These are phyloP conservation scores for Diaporthe aspalathi DNA, from an alignment of 2,329 filamentous ascomycete species.

Conservation along the genomic window DNA sequence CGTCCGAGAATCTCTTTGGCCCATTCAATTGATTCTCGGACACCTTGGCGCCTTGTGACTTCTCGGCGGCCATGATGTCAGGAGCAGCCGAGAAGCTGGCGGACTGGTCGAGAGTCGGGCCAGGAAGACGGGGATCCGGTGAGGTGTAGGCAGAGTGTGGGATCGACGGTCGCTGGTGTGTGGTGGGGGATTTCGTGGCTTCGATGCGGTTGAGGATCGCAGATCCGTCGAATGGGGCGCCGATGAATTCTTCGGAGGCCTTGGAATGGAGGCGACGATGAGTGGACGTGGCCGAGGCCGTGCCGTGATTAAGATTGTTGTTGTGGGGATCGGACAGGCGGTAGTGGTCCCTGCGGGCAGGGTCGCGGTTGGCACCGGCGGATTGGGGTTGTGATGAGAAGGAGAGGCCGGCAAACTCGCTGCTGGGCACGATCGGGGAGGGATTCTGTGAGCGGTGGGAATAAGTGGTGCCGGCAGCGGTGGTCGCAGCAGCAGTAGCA, in stretches of 20 bases:
- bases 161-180: slow-evolving; percentile 42
- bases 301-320: slow-evolving; percentile 43
- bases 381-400: slow-evolving; percentile 49
- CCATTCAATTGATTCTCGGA: slow-evolving; percentile 61
- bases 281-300: slow-evolving; percentile 39
- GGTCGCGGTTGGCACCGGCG: slow-evolving; percentile 38
- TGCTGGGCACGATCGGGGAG: slow-evolving; percentile 58
- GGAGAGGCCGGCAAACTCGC: slow-evolving; percentile 57
- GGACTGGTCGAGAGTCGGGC: slow-evolving; percentile 72
- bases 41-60: slow-evolving; percentile 53
- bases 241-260: slow-evolving; percentile 70
- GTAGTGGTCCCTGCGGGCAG: slow-evolving; percentile 39
- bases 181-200: slow-evolving; percentile 56
- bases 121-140: slow-evolving; percentile 62
- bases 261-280: slow-evolving; percentile 55
- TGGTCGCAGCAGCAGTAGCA: slow-evolving; percentile 3
- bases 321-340: slow-evolving; percentile 47
- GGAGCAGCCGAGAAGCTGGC: slow-evolving; percentile 69
- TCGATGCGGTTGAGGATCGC: slow-evolving; percentile 72
- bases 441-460: slow-evolving; percentile 54
- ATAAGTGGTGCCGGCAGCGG: slow-evolving; percentile 26
- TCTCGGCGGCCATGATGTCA: slow-evolving; percentile 61
- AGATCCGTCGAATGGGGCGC: slow-evolving; percentile 73
- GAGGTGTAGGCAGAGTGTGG: slow-evolving; percentile 58
- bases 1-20: slow-evolving; percentile 83